These are phyloP conservation scores for Phytophthora palmivora DNA, from an alignment of 352 stramenopile species.

Conservation along the genomic window DNA sequence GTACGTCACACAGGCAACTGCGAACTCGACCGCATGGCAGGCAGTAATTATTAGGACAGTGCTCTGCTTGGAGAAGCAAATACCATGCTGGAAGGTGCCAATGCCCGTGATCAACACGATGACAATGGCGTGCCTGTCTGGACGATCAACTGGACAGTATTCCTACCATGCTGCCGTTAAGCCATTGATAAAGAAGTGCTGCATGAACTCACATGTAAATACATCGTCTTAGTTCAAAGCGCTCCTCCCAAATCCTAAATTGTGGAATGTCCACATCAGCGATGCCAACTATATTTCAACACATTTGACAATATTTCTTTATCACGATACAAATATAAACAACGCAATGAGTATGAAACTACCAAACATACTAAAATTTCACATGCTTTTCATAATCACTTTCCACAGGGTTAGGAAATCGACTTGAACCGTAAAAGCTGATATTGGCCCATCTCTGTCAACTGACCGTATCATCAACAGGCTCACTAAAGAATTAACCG, in stretches of 20 bases:
- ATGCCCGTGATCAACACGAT: neutral
- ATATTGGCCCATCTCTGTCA: neutral
- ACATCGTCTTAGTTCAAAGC: constrained; percentile 3
- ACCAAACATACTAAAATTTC: too few relatives aligned
- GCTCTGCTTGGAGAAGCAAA: neutral
- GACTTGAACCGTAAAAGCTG: constrained; percentile 3
- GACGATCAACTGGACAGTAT: neutral
- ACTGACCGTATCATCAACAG: constrained; percentile 3
- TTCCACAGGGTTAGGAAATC: neutral
- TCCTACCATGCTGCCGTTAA: too few relatives aligned
- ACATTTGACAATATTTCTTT: too few relatives aligned
- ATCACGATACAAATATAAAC: too few relatives aligned
- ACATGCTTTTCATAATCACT: too few relatives aligned
- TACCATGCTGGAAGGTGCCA: too few relatives aligned
- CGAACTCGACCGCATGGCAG: constrained; percentile 23
- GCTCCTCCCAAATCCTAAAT: constrained; percentile 1
- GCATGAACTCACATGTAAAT: too few relatives aligned
- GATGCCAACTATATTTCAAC: too few relatives aligned
- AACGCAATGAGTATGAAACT: too few relatives aligned
- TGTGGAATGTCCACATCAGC: too few relatives aligned
- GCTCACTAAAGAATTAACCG: constrained; percentile 25
- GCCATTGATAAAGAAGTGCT: too few relatives aligned
- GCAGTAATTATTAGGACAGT: constrained; percentile 11
- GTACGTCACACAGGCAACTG: constrained; percentile 29
- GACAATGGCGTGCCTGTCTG: neutral